Conservation (phyloP, 169 alveolate genomes). For the Theileria orientalis region DNA sequence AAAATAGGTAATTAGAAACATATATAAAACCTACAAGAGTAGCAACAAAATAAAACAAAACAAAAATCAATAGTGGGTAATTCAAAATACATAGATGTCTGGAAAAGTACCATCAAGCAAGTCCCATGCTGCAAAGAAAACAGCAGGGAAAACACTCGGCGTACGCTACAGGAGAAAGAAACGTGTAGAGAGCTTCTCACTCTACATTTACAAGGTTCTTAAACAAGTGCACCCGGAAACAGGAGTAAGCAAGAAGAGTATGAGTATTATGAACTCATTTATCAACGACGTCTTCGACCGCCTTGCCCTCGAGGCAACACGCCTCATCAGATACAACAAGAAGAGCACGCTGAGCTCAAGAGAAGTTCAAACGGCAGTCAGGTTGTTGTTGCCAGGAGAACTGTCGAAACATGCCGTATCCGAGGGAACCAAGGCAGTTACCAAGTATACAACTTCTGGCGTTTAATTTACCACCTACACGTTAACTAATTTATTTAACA, state of each 20-base stretch:
- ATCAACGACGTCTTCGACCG: slow-evolving; percentile 96
- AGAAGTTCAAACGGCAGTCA: slow-evolving; percentile 98
- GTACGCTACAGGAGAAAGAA: slow-evolving; percentile 88
- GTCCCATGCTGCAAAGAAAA: slow-evolving; percentile 86
- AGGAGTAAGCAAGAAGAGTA: slow-evolving; percentile 96
- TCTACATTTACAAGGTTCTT: slow-evolving; percentile 97
- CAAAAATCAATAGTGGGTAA: neutral
- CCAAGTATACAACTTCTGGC: slow-evolving; percentile 92
- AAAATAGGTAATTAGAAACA: too few relatives aligned
- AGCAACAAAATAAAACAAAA: too few relatives aligned
- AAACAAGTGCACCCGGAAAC: slow-evolving; percentile 98
- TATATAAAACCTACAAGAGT: too few relatives aligned
- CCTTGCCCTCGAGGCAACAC: slow-evolving; percentile 94
- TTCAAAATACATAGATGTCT: slow-evolving; percentile 66
- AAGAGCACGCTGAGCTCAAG: slow-evolving; percentile 97
- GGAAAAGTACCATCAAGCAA: slow-evolving; percentile 87
- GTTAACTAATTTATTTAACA: neutral
- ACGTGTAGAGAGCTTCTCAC: slow-evolving; percentile 95
- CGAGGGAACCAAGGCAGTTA: slow-evolving; percentile 99
- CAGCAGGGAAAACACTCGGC: slow-evolving; percentile 86
- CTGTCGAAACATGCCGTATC: slow-evolving; percentile 99
- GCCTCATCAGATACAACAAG: slow-evolving; percentile 95
- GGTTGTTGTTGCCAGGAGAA: slow-evolving; percentile 98
- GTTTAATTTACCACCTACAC: slow-evolving; percentile 59
- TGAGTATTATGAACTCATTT: slow-evolving; percentile 99